phyloP scores from a whole-genome alignment of 1,139 yeast genomes.

The Fermentozyma sake region DNA sequence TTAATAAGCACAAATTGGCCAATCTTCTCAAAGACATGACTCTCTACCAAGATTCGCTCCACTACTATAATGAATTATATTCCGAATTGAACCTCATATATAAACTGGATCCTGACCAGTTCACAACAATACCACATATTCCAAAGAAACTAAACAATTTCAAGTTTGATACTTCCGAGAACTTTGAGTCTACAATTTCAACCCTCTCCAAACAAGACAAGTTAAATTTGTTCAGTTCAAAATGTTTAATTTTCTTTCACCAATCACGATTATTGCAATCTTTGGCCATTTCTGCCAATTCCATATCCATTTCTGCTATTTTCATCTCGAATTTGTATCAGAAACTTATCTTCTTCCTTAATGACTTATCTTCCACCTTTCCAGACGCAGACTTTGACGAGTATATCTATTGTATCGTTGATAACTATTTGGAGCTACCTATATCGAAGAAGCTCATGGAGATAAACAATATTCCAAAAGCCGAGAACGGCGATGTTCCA shows the following conservation, averaged over 20 bases:
- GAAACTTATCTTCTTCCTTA: slow-evolving; percentile 31
- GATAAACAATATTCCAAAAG: slow-evolving; percentile 9
- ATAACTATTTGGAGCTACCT: slow-evolving; percentile 27
- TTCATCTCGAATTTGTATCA: slow-evolving; percentile 31
- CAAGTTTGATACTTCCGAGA: slow-evolving; percentile 14
- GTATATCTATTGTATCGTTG: slow-evolving; percentile 28
- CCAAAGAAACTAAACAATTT: slow-evolving; percentile 12
- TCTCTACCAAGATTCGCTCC: slow-evolving; percentile 55
- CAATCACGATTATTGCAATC: slow-evolving; percentile 25
- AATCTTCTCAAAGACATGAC: slow-evolving; percentile 42
- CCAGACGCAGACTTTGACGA: slow-evolving; percentile 18
- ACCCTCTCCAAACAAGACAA: slow-evolving; percentile 10
- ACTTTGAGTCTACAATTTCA: slow-evolving; percentile 15
- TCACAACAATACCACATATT: slow-evolving; percentile 9
- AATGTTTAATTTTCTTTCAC: slow-evolving; percentile 24
- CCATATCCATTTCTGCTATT: slow-evolving; percentile 30
- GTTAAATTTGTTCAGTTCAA: slow-evolving; percentile 22
- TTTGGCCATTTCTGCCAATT: slow-evolving; percentile 23
- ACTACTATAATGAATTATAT: slow-evolving; percentile 38
- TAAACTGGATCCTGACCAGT: slow-evolving; percentile 17
- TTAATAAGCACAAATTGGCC: slow-evolving; percentile 21
- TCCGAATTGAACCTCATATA: slow-evolving; percentile 18
- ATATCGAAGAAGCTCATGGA: slow-evolving; percentile 19
- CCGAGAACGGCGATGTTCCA: slow-evolving; percentile 9
- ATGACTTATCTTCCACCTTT: slow-evolving; percentile 28